Evolutionary conservation across 345 rosid species (phyloP).

Genomic region (Dipteronia dyeriana): DNA sequence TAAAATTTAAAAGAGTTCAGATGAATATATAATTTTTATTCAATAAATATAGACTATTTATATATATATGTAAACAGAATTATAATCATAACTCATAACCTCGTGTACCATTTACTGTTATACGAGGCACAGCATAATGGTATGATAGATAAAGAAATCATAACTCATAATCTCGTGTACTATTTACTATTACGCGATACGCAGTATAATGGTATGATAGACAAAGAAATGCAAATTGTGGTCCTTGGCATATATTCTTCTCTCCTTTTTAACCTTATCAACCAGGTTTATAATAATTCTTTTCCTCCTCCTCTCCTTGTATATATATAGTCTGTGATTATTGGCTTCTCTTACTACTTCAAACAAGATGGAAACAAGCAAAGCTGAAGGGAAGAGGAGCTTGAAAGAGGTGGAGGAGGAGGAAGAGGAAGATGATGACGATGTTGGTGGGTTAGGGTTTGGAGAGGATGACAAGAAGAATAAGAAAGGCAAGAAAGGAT

Average conservation of each 20-base stretch:
- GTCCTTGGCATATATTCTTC: slow-evolving; percentile 38
- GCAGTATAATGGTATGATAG: neutral
- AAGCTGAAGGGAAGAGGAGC: slow-evolving; percentile 64
- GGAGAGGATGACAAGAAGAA: slow-evolving; percentile 52
- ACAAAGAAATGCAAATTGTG: slow-evolving; percentile 37
- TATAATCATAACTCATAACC: neutral
- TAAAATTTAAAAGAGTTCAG: neutral
- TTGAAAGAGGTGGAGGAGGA: slow-evolving; percentile 52
- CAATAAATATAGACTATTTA: too few species aligned
- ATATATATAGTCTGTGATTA: neutral
- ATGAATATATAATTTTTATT: too few species aligned
- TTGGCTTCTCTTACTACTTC: neutral
- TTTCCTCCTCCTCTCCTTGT: neutral
- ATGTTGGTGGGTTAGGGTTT: slow-evolving; percentile 30
- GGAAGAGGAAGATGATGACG: slow-evolving; percentile 46
- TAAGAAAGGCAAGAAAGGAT: slow-evolving; percentile 41
- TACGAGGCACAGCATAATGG: neutral
- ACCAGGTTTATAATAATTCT: slow-evolving; percentile 10
- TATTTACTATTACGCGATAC: slow-evolving; percentile 6
- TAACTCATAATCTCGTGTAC: neutral
- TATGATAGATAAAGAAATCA: slow-evolving; percentile 9
- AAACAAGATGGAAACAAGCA: slow-evolving; percentile 48
- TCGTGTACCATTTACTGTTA: slow-evolving; percentile 8
- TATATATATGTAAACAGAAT: too few species aligned
- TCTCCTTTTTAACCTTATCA: slow-evolving; percentile 15